Percentiles rank a stretch among this genome's conserved stretches.
phyloP scores from a whole-genome alignment of 768 basidiomycete species.

The Podaxis sp. region DNA sequence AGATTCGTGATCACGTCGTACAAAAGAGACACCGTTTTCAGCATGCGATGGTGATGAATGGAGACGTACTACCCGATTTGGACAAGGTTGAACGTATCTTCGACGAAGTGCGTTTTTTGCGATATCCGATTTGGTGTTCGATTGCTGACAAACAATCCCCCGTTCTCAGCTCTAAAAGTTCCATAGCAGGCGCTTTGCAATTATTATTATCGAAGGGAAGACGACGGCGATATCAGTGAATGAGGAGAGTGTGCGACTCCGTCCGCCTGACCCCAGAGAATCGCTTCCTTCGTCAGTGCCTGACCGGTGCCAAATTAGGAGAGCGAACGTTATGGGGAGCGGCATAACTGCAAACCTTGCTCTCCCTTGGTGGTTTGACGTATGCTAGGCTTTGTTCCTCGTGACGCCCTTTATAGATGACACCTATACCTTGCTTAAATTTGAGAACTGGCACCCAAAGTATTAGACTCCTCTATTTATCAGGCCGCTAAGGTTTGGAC shows the following conservation, averaged over 20 bases:
- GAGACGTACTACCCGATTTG: neutral
- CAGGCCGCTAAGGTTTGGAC: too few relatives aligned
- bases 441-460: too few relatives aligned
- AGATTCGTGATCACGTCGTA: neutral
- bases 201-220: too few relatives aligned
- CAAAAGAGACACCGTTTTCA: neutral
- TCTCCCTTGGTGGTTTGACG: neutral
- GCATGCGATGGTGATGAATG: neutral
- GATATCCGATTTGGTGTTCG: neutral
- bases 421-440: too few relatives aligned
- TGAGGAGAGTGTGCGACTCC: too few relatives aligned
- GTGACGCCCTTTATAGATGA: neutral
- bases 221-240: too few relatives aligned
- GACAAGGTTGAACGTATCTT: neutral
- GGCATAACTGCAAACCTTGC: neutral
- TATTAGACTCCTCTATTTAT: too few relatives aligned
- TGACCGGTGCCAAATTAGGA: neutral
- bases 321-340: neutral
- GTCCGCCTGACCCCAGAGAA: neutral
- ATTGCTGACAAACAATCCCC: too few relatives aligned
- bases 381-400: neutral
- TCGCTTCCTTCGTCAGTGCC: constrained; percentile 19
- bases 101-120: neutral
- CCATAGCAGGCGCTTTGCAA: too few relatives aligned
- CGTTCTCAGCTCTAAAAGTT: too few relatives aligned